Conservation (phyloP, 768 basidiomycete species). For the Mycena venus region DNA sequence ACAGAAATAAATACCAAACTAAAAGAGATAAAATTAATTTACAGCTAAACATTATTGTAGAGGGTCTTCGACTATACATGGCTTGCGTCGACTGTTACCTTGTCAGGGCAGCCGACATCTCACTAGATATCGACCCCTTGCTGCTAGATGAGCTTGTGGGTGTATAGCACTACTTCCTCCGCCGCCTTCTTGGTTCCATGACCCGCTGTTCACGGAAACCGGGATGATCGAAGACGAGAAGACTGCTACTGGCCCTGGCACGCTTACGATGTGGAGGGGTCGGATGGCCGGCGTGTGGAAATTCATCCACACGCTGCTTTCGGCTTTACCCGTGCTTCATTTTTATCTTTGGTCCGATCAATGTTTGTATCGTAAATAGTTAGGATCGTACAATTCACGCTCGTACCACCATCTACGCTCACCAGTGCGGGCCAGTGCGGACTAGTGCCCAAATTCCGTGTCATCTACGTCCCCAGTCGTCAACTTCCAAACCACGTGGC, state of each 20-base stretch:
- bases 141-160: background rate
- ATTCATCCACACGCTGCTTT: too few species aligned
- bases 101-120: background rate
- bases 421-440: too few species aligned
- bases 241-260: background rate
- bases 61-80: background rate
- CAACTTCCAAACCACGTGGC: too few species aligned
- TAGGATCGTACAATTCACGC: too few species aligned
- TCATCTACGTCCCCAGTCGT: too few species aligned
- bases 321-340: too few species aligned
- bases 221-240: background rate
- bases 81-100: background rate
- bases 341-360: too few species aligned
- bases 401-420: too few species aligned
- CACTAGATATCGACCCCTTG: background rate
- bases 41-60: background rate
- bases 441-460: too few species aligned
- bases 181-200: background rate
- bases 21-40: background rate
- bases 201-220: background rate
- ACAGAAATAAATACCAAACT: background rate
- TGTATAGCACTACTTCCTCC: background rate
- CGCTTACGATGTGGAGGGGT: too few species aligned
- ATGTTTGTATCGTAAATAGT: too few species aligned
- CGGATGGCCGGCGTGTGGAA: too few species aligned